Evolutionary conservation across 2,329 filamentous ascomycete species (phyloP).

Genomic region (Xylaria sp.): DNA sequence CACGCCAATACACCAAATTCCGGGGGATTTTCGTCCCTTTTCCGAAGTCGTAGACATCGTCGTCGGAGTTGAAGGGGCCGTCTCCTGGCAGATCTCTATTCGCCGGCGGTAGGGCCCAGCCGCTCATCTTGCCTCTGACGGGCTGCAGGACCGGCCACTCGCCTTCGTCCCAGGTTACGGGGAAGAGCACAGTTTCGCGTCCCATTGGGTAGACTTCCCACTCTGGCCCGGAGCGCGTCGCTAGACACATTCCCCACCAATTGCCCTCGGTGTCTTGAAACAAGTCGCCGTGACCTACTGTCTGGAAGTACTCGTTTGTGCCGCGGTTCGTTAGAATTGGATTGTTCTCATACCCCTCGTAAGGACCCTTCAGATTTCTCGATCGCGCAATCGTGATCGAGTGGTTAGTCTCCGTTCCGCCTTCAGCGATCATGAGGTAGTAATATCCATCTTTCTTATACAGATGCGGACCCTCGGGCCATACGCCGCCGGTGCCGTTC

Average conservation of each 20-base stretch:
- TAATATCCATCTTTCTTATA: slow-evolving; percentile 57
- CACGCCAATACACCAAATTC: slow-evolving; percentile 49
- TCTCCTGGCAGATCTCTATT: slow-evolving; percentile 50
- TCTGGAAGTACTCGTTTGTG: slow-evolving; percentile 54
- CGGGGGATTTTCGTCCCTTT: slow-evolving; percentile 40
- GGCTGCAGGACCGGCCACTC: slow-evolving; percentile 59
- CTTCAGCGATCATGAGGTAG: slow-evolving; percentile 62
- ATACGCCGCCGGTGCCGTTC: slow-evolving; percentile 56
- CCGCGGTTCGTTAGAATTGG: slow-evolving; percentile 57
- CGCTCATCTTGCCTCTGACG: slow-evolving; percentile 57
- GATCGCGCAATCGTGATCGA: slow-evolving; percentile 57
- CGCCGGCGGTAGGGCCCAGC: slow-evolving; percentile 52
- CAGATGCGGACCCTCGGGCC: slow-evolving; percentile 59
- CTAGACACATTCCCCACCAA: slow-evolving; percentile 64
- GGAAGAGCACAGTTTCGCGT: slow-evolving; percentile 58
- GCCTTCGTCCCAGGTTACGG: slow-evolving; percentile 58
- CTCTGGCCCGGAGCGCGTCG: slow-evolving; percentile 55
- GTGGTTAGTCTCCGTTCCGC: slow-evolving; percentile 56
- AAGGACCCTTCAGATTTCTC: slow-evolving; percentile 54
- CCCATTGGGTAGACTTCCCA: slow-evolving; percentile 62
- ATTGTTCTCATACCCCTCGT: slow-evolving; percentile 54
- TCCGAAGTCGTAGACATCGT: slow-evolving; percentile 40
- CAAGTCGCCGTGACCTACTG: slow-evolving; percentile 57
- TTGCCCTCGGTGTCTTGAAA: slow-evolving; percentile 57
- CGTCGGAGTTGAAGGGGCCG: slow-evolving; percentile 42